These are phyloP conservation scores for Keithomyces neogunnii DNA, from an alignment of 2,329 filamentous ascomycete genomes.

Conservation along the genomic window DNA sequence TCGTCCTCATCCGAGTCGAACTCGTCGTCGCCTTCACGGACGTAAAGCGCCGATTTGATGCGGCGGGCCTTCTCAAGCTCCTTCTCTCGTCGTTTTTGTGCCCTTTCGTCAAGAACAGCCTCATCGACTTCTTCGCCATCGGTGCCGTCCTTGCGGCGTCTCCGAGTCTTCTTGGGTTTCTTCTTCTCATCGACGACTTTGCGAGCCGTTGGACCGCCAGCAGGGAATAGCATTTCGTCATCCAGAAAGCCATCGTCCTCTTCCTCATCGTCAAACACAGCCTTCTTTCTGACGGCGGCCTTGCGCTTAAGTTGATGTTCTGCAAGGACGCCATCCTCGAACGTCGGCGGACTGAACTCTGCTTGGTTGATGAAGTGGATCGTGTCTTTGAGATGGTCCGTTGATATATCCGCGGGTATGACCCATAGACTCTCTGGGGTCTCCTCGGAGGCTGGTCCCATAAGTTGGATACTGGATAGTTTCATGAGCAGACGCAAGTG, in stretches of 20 bases:
- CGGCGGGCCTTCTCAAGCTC: constrained; percentile 69
- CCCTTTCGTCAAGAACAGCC: constrained; percentile 56
- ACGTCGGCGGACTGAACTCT: constrained; percentile 68
- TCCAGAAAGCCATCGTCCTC: constrained; percentile 40
- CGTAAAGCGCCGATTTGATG: constrained; percentile 77
- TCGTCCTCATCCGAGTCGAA: constrained; percentile 63
- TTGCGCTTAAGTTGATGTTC: constrained; percentile 75
- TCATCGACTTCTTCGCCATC: constrained; percentile 44
- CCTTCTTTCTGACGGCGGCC: constrained; percentile 42
- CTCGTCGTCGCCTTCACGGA: constrained; percentile 82
- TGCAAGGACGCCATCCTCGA: constrained; percentile 66
- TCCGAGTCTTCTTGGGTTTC: constrained; percentile 34
- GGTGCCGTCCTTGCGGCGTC: constrained; percentile 37
- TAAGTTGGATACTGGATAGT: constrained; percentile 60
- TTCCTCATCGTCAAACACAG: constrained; percentile 64
- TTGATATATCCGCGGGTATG: constrained; percentile 57
- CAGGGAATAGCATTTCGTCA: constrained; percentile 58
- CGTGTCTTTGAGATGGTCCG: constrained; percentile 57
- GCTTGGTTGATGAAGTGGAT: constrained; percentile 68
- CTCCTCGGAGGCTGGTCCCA: constrained; percentile 50
- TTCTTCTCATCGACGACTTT: constrained; percentile 47
- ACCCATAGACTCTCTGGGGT: constrained; percentile 71
- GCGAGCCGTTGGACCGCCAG: constrained; percentile 54
- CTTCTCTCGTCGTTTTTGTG: constrained; percentile 52
- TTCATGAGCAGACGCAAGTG: constrained; percentile 79